phyloP scores from a whole-genome alignment of 2,329 filamentous ascomycete species.

The Sclerotinia spermophila region DNA sequence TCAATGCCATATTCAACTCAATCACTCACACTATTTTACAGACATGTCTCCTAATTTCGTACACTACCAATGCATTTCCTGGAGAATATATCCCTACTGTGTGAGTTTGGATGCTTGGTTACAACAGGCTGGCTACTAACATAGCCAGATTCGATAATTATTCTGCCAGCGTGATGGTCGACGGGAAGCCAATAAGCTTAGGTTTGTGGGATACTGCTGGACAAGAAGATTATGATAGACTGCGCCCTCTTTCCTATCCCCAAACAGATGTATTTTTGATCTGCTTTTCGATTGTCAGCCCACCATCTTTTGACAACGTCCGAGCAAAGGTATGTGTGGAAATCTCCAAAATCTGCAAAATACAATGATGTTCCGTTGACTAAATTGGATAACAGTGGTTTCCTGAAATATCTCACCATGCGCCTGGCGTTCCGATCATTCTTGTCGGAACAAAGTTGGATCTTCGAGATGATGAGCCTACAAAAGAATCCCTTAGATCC shows the following conservation, averaged over 20 bases:
- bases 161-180: slow-evolving; percentile 97
- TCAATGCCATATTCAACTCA: background rate
- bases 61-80: slow-evolving; percentile 99
- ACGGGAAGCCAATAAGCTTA: slow-evolving; percentile 94
- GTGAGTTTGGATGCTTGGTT: slow-evolving; percentile 48
- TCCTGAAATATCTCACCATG: slow-evolving; percentile 96
- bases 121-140: slow-evolving; percentile 22
- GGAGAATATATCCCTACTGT: slow-evolving; percentile 99
- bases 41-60: slow-evolving; percentile 99
- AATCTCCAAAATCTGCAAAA: background rate
- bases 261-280: slow-evolving; percentile 98
- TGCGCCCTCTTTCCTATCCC: slow-evolving; percentile 92
- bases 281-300: slow-evolving; percentile 97
- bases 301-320: slow-evolving; percentile 97
- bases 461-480: slow-evolving; percentile 82
- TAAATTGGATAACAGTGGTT: slow-evolving; percentile 65
- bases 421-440: slow-evolving; percentile 92
- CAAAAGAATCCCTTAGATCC: slow-evolving; percentile 74
- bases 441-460: slow-evolving; percentile 96
- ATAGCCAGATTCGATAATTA: slow-evolving; percentile 88
- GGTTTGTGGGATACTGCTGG: slow-evolving; percentile 98
- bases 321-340: slow-evolving; percentile 79
- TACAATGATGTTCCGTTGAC: slow-evolving; percentile 17
- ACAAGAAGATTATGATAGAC: slow-evolving; percentile 96
- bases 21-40: slow-evolving; percentile 40